These are phyloP conservation scores for Globisporangium mamillatum DNA, from an alignment of 352 stramenopile species.

Conservation along the genomic window DNA sequence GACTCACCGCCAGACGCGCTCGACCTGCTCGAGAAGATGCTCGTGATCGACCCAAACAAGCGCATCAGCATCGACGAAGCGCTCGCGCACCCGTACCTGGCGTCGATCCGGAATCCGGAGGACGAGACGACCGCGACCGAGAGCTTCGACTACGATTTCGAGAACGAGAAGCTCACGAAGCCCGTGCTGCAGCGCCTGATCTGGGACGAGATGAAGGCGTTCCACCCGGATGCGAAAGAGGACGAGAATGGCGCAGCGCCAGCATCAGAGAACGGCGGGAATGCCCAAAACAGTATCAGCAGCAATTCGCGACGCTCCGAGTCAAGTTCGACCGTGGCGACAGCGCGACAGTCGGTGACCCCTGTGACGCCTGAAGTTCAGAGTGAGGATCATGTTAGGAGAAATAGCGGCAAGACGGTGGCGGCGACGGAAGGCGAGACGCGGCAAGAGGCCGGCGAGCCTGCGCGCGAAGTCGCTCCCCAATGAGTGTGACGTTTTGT, in stretches of 20 bases:
- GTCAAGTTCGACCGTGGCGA: conserved; percentile 16
- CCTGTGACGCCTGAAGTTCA: conserved; percentile 34
- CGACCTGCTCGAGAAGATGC: conserved; percentile 90
- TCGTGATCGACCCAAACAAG: conserved; percentile 91
- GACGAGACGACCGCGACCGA: conserved; percentile 80
- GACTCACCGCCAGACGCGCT: conserved; percentile 62
- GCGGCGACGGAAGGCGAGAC: conserved; percentile 25
- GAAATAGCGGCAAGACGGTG: conserved; percentile 16
- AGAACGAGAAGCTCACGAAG: conserved; percentile 86
- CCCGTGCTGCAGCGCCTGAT: conserved; percentile 79
- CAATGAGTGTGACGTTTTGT: not conserved
- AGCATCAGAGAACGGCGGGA: not conserved
- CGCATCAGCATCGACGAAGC: conserved; percentile 90
- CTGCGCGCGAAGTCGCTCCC: conserved; percentile 36
- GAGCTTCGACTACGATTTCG: conserved; percentile 87
- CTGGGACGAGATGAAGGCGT: conserved; percentile 80
- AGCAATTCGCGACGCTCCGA: conserved; percentile 19
- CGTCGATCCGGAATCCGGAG: conserved; percentile 83
- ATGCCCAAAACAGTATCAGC: not conserved
- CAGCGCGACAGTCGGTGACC: conserved; percentile 26
- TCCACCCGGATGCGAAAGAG: conserved; percentile 62
- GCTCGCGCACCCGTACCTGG: conserved; percentile 86
- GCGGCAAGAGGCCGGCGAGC: conserved; percentile 47
- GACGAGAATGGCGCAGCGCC: conserved; percentile 16
- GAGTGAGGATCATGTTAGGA: conserved; percentile 2